Base-by-base conservation (phyloP, 176 grass and related monocot species). In the Oryza meyeriana region DNA sequence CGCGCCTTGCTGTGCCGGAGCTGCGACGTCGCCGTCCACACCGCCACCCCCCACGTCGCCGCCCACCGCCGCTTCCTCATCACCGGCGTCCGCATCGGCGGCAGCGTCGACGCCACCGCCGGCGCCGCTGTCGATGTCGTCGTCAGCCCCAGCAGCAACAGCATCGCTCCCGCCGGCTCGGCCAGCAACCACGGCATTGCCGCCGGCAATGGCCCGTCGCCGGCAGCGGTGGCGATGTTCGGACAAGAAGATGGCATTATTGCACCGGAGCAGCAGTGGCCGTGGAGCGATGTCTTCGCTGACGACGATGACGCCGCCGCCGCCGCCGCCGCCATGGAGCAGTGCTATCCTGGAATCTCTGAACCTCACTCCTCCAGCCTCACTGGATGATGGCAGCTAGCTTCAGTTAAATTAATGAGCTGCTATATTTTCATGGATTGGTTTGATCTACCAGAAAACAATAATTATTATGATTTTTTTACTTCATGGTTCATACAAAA, bases 51-150 rank as follows among this genome's bases (percentile, higher is more conserved):
- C 20, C 77, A 87, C 33, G 83, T 57, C 3, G 88, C 90, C 1
- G 67, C 81, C 1, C 94, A 94, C 83, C 87, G 81, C 50, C 83
- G 92, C 13, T 97, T 92, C 68, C 92, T 97, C 72, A 71, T 94
- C 86, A 97, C 95, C 71, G 90, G 92, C 34, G 88, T 94, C 57
- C 82, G 84, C 58, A 84, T 97, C 44, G 86, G 87, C 39, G 75
- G 3, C 28, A 5, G 13, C 16, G 18, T 77, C 39, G 44, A 18
- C 14, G 50, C 20, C 48, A 18, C 4, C 17, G 47, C 35, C 35
- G 4, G 35, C 35, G 35, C 47, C 5, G 50, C 50, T 7, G 50
- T 6, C 7, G 50, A 55, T 20, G 20, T 55, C 50, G 20, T 47
- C 57, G 13, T 36, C 45, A 32, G 71, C 44, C 88, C 80, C 16